phyloP scores from a whole-genome alignment of 352 stramenopile species.

The Phytopythium ostracodes region DNA sequence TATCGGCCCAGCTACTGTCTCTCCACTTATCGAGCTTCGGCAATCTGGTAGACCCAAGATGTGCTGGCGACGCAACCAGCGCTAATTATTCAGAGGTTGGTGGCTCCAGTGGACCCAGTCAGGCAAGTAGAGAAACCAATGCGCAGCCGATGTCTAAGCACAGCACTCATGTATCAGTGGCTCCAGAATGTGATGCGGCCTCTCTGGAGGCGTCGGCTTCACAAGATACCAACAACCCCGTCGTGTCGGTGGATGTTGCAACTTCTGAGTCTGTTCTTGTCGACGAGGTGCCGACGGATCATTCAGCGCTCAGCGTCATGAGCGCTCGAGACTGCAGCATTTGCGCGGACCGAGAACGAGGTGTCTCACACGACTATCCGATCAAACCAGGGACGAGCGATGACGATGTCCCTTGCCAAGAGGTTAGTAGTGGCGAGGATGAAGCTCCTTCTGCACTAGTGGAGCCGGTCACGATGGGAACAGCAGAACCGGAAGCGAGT shows the following conservation, averaged over 20 bases:
- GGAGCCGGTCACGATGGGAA: too few relatives aligned
- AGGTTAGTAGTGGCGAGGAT: too few relatives aligned
- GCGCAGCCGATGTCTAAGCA: not conserved
- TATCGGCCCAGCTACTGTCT: too few relatives aligned
- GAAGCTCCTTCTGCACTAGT: too few relatives aligned
- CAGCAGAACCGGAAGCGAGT: not conserved
- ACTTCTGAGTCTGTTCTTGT: not conserved
- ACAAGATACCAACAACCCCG: too few relatives aligned
- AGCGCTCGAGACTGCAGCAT: not conserved
- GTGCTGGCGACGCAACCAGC: not conserved
- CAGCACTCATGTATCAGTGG: not conserved
- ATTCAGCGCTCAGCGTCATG: not conserved
- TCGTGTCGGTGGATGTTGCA: not conserved
- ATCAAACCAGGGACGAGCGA: not conserved
- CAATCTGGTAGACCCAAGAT: not conserved
- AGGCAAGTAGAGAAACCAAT: not conserved
- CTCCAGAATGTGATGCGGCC: not conserved
- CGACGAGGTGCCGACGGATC: not conserved
- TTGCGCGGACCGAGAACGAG: not conserved
- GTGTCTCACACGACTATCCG: not conserved
- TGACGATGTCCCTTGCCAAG: not conserved
- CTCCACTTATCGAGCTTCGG: too few relatives aligned
- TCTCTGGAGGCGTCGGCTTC: not conserved
- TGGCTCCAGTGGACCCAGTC: not conserved
- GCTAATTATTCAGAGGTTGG: not conserved